Percentiles rank a stretch among this genome's conserved stretches.
Evolutionary conservation across 768 basidiomycete genomes (phyloP).

Genomic region (Clavulina sp.): DNA sequence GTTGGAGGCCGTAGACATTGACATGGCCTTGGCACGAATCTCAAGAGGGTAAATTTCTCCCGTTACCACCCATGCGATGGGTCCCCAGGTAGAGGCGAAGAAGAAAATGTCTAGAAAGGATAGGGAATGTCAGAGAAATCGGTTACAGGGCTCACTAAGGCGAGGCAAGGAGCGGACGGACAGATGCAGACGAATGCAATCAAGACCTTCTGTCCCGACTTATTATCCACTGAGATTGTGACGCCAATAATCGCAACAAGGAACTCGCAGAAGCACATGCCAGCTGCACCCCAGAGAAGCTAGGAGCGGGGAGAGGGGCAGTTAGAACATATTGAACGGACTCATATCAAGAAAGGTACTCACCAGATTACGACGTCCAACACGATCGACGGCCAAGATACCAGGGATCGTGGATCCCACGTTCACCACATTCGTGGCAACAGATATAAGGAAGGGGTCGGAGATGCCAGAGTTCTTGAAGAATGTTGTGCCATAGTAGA

Average conservation of each 20-base stretch:
- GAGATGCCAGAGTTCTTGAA: constrained; percentile 40
- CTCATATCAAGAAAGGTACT: too few relatives aligned
- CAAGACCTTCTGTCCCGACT: constrained; percentile 19
- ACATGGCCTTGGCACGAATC: constrained; percentile 70
- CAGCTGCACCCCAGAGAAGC: constrained; percentile 61
- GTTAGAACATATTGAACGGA: too few relatives aligned
- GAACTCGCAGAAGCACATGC: constrained; percentile 76
- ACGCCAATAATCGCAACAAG: constrained; percentile 55
- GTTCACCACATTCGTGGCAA: constrained; percentile 62
- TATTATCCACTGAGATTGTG: constrained; percentile 16
- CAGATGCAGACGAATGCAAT: constrained; percentile 15
- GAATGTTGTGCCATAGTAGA: constrained; percentile 56
- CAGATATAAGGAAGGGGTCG: constrained; percentile 42
- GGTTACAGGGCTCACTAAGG: too few relatives aligned
- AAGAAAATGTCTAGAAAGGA: constrained; percentile 16
- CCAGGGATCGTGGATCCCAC: constrained; percentile 45
- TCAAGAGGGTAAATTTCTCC: constrained; percentile 74
- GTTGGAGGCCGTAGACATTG: constrained; percentile 51
- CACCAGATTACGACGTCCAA: constrained; percentile 25
- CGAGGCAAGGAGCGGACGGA: too few relatives aligned
- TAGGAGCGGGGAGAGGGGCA: too few relatives aligned
- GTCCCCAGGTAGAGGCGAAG: constrained; percentile 49
- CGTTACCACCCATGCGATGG: constrained; percentile 45
- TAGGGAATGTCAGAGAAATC: too few relatives aligned
- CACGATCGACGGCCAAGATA: neutral